phyloP scores from a whole-genome alignment of 805 yeast genomes.

The Saccharomycopsis amapae region DNA sequence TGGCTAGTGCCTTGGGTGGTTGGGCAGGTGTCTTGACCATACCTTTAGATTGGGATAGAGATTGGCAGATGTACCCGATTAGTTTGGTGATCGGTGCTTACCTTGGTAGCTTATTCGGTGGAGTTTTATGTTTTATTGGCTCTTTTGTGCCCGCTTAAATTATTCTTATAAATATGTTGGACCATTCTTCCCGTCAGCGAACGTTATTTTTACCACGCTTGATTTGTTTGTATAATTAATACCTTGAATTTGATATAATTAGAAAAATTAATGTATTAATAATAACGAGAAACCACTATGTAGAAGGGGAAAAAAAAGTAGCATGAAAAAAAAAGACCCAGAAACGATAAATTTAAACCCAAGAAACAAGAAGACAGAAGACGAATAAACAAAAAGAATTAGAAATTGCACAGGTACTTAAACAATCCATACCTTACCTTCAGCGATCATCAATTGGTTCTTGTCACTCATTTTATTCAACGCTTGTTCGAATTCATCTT shows the following conservation, averaged over 20 bases:
- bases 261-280: too few species aligned
- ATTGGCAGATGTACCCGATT: conserved; percentile 95
- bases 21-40: conserved; percentile 94
- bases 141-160: conserved; percentile 1
- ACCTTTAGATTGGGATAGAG: conserved; percentile 96
- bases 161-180: too few species aligned
- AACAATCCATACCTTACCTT: conserved; percentile 38
- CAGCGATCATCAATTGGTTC: conserved; percentile 43
- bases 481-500: conserved; percentile 39
- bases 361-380: not conserved
- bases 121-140: conserved; percentile 10
- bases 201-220: too few species aligned
- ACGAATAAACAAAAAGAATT: not conserved
- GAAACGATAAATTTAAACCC: not conserved
- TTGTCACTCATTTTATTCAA: conserved; percentile 36
- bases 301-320: too few species aligned
- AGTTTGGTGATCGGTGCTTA: conserved; percentile 78
- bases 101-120: conserved; percentile 61
- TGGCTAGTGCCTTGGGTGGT: conserved; percentile 48
- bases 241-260: too few species aligned
- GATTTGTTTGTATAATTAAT: too few species aligned
- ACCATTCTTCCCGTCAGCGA: too few species aligned
- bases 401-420: conserved; percentile 1
- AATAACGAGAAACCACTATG: too few species aligned
- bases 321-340: not conserved